Base-by-base conservation (phyloP, 352 stramenopile genomes). In the Thraustotheca clavata region DNA sequence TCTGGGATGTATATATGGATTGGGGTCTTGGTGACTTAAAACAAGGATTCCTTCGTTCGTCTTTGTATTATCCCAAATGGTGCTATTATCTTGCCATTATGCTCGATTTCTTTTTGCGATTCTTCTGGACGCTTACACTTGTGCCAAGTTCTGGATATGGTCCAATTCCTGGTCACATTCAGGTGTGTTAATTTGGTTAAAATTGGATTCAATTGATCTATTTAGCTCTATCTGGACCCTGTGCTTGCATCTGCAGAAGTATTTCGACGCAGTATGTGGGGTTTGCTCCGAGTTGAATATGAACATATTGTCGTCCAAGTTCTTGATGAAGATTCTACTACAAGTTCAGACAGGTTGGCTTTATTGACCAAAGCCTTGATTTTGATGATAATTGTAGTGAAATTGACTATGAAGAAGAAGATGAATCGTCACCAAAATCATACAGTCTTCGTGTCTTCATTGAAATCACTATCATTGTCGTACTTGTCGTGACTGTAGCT, bases 1-100 rank as follows among this genome's bases (percentile, higher is more conserved):
- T 78, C 1, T 93, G 84, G 84, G 84, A 94, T 67, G 77, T 94
- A 11, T 89, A 75, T 43, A 94, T 94, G 84, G 84, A 94, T 66
- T 94, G 85, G 85, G 85, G 85, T 0, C 82, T 94, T 11, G 85
- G 85, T 24, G 76, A 78, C 1, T 79, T 80, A 20, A 73, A 87
- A 62, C 80, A 73, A 59, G 81, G 87, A 46, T 86, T 86, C 34
- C 71, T 88, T 11, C 83, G 83, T 27, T 70, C 87, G 38, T 83
- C 77, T n/a, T 83, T 91, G 77, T 90, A 90, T 43, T 85, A 80
- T 14, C 78, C 79, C 46, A 76, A 80, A 26, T 91, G 85, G 85
- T 69, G 87, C 46, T 94, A 94, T 69, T 88, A 89, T 50, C 75
- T 73, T 1, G 85, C 82, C 0, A 89, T 94, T 26, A 67, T 87